A percentile compares a stretch with the other conserved stretches of the same genome.
These are phyloP conservation scores for Psilocybe mexicana DNA, from an alignment of 1,284 basidiomycete species.

Conservation along the genomic window DNA sequence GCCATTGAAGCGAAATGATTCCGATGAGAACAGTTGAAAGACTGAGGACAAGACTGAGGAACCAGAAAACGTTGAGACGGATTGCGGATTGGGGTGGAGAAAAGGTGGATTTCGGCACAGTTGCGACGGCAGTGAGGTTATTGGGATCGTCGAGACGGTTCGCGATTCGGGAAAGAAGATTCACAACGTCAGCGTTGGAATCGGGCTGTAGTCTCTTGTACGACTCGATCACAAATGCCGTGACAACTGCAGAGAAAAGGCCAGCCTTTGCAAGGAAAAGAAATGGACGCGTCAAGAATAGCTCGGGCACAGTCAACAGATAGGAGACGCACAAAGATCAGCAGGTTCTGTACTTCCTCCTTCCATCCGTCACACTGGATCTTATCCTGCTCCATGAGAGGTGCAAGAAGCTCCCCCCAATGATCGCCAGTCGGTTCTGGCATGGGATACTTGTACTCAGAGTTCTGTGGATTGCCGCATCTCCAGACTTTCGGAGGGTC, in stretches of 20 bases:
- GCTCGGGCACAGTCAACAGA: background rate
- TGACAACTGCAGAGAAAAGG: conserved; percentile 21
- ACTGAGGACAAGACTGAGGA: conserved; percentile 20
- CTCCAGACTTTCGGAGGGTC: conserved; percentile 10
- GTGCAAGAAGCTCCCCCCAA: conserved; percentile 14
- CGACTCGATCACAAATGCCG: conserved; percentile 17
- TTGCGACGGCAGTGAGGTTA: background rate
- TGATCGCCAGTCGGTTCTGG: conserved; percentile 14
- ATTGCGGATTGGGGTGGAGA: conserved; percentile 3
- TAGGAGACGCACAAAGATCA: conserved; percentile 19
- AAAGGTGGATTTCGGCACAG: background rate
- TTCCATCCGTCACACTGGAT: conserved; percentile 20
- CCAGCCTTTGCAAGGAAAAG: conserved; percentile 12
- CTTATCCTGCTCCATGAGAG: conserved; percentile 16
- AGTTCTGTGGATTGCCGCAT: conserved; percentile 14
- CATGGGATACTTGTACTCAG: conserved; percentile 14
- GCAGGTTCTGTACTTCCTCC: conserved; percentile 20
- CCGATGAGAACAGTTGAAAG: conserved; percentile 19
- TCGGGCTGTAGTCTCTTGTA: conserved; percentile 18
- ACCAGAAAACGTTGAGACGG: conserved; percentile 15
- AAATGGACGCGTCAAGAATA: background rate
- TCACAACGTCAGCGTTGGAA: conserved; percentile 5
- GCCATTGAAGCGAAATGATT: conserved; percentile 22
- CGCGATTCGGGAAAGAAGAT: conserved; percentile 8
- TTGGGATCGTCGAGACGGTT: background rate